Evolutionary conservation across 176 grass and related monocot species (phyloP), one percentile per base, ranked within the genome.

Genomic region (Hyparrhenia diplandra): DNA sequence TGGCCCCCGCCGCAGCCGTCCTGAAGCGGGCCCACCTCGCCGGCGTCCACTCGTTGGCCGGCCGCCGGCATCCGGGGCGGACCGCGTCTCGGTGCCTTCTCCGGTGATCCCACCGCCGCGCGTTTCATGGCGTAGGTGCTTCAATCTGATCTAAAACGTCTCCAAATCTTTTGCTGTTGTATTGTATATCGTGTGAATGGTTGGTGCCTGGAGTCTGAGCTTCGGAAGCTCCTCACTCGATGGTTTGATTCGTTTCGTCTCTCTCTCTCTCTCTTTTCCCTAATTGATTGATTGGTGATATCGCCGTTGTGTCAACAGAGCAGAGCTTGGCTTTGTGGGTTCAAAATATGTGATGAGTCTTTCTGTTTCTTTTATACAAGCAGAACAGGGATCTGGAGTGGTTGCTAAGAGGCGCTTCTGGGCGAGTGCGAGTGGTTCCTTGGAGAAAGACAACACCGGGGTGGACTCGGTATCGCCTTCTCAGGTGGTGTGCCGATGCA

Each of bases 81-180:
- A 42, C 51, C 87, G 82, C 24, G 52, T 85, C 71, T 70, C 42
- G 72, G 28, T 71, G 42, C 14, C 40, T 72, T 45, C n/a, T 47
- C 35, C 0, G 34, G 43, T 28, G 36, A 54, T 16, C 71, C 71
- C 72, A 66, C 78, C 28, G 42, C 72, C 27, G 3, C 71, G 42
- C 58, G 72, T 89, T 71, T 85, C 78, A 8, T 77, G 77, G 78
- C 64, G 83, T 89, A 85, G 4, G 87, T 81, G 71, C 82, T 57
- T 64, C 5, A 17, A 17, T 79, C 61, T 79, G 76, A 79, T 67
- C 76, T 25, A 35, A n/a, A n/a, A n/a, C n/a, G n/a, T n/a, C n/a
- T n/a, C n/a, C n/a, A n/a, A n/a, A 25, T 2, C 30, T 57, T 25
- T 11, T 59, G 55, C 10, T 54, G 36, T 7, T n/a, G 35, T n/a